Base-by-base conservation (phyloP, 1,284 basidiomycete species). In the Thelephora terrestris region DNA sequence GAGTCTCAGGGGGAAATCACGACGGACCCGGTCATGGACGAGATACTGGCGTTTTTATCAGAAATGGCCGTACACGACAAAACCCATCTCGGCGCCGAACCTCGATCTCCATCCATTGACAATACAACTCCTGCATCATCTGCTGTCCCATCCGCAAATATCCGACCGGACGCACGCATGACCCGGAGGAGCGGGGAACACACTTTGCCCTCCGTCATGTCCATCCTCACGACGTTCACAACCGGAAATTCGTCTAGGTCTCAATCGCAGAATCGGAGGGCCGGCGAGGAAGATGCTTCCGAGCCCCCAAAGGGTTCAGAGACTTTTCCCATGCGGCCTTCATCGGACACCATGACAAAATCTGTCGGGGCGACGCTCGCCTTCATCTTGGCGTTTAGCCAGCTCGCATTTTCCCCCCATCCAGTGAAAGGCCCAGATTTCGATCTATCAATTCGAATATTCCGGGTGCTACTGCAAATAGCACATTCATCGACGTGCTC, bases 331-430 rank as follows among this genome's bases (percentile, higher is more conserved):
- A 14, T 12, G 29, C 6, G 12, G 29, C 3, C 29, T 32, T 14
- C 9, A 7, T 32, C 29, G 14, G 14, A 14, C 29, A 32, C 29
- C 5, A 53, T 71, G 16, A 69, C 75, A 23, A 69, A 71, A 14
- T 68, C 74, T 39, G 72, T 83, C 3, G 71, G 75, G 4, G 82
- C 86, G 4, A 73, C 80, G 25, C 72, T 76, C 9, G 77, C 81
- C 0, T 69, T 91, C 5, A 70, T 86, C 25, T 68, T 74, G 14
- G 71, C 82, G 42, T 90, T 91, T 61, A 71, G 73, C 53, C 79
- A 85, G 58, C 69, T 89, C 32, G 65, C 77, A 2, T 87, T 88
- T 58, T 83, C 81, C 0, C 79, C 81, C 0, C 71, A 75, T 46
- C 69, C 75, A 2, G 60, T 78, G 25, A 61, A 64, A 1, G 60